Evolutionary conservation across 2,329 filamentous ascomycete genomes (phyloP), one percentile per base, ranked within the genome.

Genomic region (Mycosphaerella arachidis): DNA sequence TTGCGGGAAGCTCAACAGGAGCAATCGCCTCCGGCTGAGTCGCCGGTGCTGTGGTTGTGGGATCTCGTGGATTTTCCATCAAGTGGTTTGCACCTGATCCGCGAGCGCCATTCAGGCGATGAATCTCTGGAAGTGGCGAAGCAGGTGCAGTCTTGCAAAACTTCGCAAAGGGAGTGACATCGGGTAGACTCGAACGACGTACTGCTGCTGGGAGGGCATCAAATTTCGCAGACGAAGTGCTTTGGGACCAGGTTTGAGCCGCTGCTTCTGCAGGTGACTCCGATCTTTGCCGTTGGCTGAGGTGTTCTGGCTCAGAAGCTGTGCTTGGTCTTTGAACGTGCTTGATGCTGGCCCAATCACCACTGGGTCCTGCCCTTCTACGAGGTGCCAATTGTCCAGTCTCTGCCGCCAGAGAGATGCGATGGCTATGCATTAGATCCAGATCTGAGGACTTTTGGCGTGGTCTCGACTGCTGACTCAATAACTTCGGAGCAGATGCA

Each of bases 351-450:
- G 60, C 56, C 63, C 58, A 65, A 13, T 60, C 58, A 13, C 59
- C 55, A 53, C 67, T 67, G 10, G 58, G 46, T 9, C 62, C 61
- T 3, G 63, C 56, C 29, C 56, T 66, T 7, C 67, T 55, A 18
- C 70, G 64, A 12, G 72, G 71, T 10, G 67, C 68, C 27, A 81
- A 72, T 62, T 81, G 79, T 16, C 79, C 79, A 37, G 77, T 81
- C 68, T 81, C 79, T 18, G 79, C 79, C 33, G 78, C 78, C 63
- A 80, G 79, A 6, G 79, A 81, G 56, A 78, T 69, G 33, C 79
- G 78, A 63, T 80, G 78, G 59, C 68, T 78, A 57, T 79, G 73
- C 57, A 81, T 75, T 29, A 79, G 68, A 48, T 73, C 68, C 10
- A 74, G 61, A 51, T 73, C 71, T 1, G 59, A 27, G 20, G 70